Evolutionary conservation across 2,329 filamentous ascomycete species (phyloP).

Genomic region (Pezizomycotina sp.): DNA sequence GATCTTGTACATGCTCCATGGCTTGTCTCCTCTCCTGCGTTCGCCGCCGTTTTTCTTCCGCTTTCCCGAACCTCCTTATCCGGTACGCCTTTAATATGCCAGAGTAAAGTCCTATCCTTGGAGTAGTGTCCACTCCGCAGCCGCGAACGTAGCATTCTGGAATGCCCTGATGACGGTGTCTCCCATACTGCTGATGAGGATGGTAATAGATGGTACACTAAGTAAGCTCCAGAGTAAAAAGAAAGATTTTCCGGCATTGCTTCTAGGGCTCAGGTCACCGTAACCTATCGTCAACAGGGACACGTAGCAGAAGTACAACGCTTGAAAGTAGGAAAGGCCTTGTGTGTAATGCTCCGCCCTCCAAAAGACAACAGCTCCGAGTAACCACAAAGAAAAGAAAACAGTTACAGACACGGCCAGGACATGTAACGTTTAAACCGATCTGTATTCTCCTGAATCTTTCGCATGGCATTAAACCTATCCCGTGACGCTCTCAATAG

Average conservation of each 20-base stretch:
- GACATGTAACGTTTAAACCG: slow-evolving; percentile 57
- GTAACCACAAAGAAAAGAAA: slow-evolving; percentile 62
- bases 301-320: slow-evolving; percentile 74
- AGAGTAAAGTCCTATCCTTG: slow-evolving; percentile 32
- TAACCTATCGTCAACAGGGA: slow-evolving; percentile 76
- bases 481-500: slow-evolving; percentile 17
- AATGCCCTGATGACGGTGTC: slow-evolving; percentile 62
- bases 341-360: slow-evolving; percentile 36
- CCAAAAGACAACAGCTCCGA: slow-evolving; percentile 65
- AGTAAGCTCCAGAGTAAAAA: slow-evolving; percentile 84
- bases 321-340: slow-evolving; percentile 55
- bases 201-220: slow-evolving; percentile 72
- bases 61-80: background rate
- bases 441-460: slow-evolving; percentile 51
- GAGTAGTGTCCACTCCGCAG: slow-evolving; percentile 50
- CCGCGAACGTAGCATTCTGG: slow-evolving; percentile 41
- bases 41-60: background rate
- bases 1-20: slow-evolving; percentile 12
- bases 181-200: slow-evolving; percentile 67
- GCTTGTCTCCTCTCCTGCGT: slow-evolving; percentile 20
- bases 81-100: slow-evolving; percentile 6
- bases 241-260: slow-evolving; percentile 63
- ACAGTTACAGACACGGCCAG: slow-evolving; percentile 50
- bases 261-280: slow-evolving; percentile 61
- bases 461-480: slow-evolving; percentile 59